A percentile compares a stretch with the other conserved stretches of the same genome.
These are phyloP conservation scores for Metschnikowia colocasiae DNA, from an alignment of 805 yeast genomes.

Conservation along the genomic window DNA sequence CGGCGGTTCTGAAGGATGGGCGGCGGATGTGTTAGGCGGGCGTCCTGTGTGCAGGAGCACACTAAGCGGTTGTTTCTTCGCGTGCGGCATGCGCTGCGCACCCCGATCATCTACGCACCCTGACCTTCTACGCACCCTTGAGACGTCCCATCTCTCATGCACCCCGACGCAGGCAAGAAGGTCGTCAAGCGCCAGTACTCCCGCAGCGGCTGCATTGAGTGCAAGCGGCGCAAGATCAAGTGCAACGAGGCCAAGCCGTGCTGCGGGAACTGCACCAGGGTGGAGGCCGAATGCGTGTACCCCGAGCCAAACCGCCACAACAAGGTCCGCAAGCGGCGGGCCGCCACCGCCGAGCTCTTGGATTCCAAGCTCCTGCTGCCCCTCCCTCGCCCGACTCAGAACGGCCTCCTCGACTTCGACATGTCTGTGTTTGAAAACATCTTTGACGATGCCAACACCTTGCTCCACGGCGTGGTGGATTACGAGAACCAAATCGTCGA, in stretches of 20 bases:
- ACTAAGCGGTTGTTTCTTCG: not conserved
- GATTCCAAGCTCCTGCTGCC: not conserved
- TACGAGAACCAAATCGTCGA: slow-evolving; percentile 13
- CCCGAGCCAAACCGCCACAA: slow-evolving; percentile 14
- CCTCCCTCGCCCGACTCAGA: not conserved
- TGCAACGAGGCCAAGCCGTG: slow-evolving; percentile 19
- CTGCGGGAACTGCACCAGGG: slow-evolving; percentile 18
- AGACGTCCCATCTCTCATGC: not conserved
- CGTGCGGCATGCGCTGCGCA: not conserved
- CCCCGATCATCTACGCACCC: not conserved
- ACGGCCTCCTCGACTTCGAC: slow-evolving; percentile 9
- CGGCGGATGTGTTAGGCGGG: not conserved
- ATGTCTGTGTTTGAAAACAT: slow-evolving; percentile 17
- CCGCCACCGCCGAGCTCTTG: not conserved
- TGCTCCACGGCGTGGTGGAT: slow-evolving; percentile 18
- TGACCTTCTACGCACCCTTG: not conserved
- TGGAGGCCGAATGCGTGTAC: slow-evolving; percentile 11
- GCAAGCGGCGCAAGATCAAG: slow-evolving; percentile 21
- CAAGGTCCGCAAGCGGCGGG: slow-evolving; percentile 8
- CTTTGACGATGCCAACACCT: slow-evolving; percentile 19
- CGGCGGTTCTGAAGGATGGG: not conserved
- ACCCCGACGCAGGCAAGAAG: slow-evolving; percentile 1
- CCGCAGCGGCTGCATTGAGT: slow-evolving; percentile 20
- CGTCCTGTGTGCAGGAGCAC: no score
- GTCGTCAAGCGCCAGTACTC: slow-evolving; percentile 18